Evolutionary conservation across 2,329 filamentous ascomycete species (phyloP).

Genomic region (Shiraia sp.): DNA sequence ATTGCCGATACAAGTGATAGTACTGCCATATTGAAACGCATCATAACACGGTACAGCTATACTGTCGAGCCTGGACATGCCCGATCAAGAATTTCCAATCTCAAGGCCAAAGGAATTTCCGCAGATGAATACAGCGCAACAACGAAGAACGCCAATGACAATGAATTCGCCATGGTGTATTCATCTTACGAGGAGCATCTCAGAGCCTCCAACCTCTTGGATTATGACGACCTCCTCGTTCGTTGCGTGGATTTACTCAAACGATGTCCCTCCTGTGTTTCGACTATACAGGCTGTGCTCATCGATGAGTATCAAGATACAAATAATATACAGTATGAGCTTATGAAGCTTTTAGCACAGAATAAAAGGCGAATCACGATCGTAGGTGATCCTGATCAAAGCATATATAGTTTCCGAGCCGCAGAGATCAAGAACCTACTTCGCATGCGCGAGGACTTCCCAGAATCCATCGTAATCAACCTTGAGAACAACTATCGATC

Average conservation of each 20-base stretch:
- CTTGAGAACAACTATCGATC: conserved; percentile 95
- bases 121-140: conserved; percentile 49
- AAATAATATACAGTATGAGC: conserved; percentile 89
- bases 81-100: conserved; percentile 72
- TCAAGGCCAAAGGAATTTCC: conserved; percentile 61
- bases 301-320: conserved; percentile 99
- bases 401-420: conserved; percentile 94
- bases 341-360: conserved; percentile 87
- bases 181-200: conserved; percentile 78
- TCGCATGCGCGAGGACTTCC: conserved; percentile 76
- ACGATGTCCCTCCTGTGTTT: conserved; percentile 75
- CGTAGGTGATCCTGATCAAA: conserved; percentile 95
- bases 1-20: conserved; percentile 88
- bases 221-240: conserved; percentile 91
- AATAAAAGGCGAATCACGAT: conserved; percentile 78
- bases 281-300: conserved; percentile 85
- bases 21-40: conserved; percentile 76
- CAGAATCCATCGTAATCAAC: conserved; percentile 77
- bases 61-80: conserved; percentile 71
- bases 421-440: conserved; percentile 89
- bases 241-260: conserved; percentile 79
- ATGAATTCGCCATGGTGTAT: conserved; percentile 70
- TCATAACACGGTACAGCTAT: conserved; percentile 74
- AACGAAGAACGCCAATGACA: conserved; percentile 55
- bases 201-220: conserved; percentile 76